Evolutionary conservation across 2,329 filamentous ascomycete genomes (phyloP).

Genomic region (Epichloe sp.): DNA sequence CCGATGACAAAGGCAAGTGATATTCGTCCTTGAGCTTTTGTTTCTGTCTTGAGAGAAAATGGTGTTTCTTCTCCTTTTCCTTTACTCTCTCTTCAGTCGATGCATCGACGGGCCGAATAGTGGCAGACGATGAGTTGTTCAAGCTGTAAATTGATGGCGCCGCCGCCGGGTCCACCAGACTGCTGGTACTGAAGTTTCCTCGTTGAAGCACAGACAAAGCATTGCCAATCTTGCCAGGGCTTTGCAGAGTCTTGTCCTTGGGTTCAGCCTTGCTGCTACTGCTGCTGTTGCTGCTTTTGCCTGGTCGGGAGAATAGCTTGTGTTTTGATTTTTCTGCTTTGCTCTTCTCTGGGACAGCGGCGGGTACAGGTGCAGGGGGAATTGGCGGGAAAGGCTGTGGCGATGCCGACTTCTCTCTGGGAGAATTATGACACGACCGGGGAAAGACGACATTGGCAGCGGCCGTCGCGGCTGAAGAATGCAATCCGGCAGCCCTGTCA

Average conservation of each 20-base stretch:
- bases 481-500: conserved; percentile 41
- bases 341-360: conserved; percentile 41
- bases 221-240: conserved; percentile 57
- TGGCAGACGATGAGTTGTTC: conserved; percentile 65
- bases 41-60: conserved; percentile 68
- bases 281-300: conserved; percentile 56
- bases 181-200: conserved; percentile 58
- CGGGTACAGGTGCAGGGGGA: conserved; percentile 24
- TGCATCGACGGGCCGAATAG: conserved; percentile 52
- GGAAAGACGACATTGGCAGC: conserved; percentile 64
- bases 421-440: conserved; percentile 43
- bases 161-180: conserved; percentile 46
- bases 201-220: conserved; percentile 53
- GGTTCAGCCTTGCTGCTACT: conserved; percentile 46
- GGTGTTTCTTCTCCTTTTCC: conserved; percentile 58
- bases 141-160: conserved; percentile 55
- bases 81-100: conserved; percentile 35
- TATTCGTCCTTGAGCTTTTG: conserved; percentile 67
- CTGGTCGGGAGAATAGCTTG: conserved; percentile 68
- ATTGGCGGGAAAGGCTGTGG: conserved; percentile 24
- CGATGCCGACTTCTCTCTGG: conserved; percentile 24
- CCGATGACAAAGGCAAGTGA: conserved; percentile 59
- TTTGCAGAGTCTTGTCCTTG: conserved; percentile 55
- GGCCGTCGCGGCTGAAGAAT: conserved; percentile 49
- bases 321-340: conserved; percentile 56